Evolutionary conservation across 1,284 basidiomycete species (phyloP).

Genomic region (Schizophyllum amplum): DNA sequence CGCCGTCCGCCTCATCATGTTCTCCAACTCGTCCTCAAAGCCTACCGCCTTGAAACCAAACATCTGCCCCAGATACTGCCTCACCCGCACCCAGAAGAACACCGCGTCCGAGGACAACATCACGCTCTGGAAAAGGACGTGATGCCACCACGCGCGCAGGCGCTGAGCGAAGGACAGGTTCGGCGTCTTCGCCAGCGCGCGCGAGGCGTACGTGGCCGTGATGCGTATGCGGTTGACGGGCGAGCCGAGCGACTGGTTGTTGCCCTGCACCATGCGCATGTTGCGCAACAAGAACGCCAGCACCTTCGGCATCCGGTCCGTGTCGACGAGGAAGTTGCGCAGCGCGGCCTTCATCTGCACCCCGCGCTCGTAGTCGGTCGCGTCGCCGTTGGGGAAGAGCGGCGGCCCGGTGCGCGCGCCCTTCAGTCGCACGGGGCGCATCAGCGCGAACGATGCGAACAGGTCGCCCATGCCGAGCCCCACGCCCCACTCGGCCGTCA

Average conservation of each 20-base stretch:
- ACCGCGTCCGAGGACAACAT: conserved; percentile 49
- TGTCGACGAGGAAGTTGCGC: conserved; percentile 53
- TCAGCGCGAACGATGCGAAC: conserved; percentile 66
- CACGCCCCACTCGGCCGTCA: conserved; percentile 73
- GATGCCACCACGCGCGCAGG: conserved; percentile 38
- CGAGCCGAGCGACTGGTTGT: conserved; percentile 73
- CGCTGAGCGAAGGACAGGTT: conserved; percentile 31
- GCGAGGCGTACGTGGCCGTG: conserved; percentile 65
- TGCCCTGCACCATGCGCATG: conserved; percentile 75
- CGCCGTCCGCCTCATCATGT: conserved; percentile 47
- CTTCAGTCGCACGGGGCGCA: conserved; percentile 46
- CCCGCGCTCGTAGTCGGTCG: conserved; percentile 54
- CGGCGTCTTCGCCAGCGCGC: conserved; percentile 36
- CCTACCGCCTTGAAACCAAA: conserved; percentile 27
- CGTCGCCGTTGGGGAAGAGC: conserved; percentile 19
- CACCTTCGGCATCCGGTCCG: conserved; percentile 66
- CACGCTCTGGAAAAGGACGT: conserved; percentile 44
- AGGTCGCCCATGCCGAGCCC: conserved; percentile 57
- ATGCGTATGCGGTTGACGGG: conserved; percentile 86
- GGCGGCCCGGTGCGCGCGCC: conserved; percentile 8
- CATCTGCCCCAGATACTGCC: conserved; percentile 34
- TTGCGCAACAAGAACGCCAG: conserved; percentile 79
- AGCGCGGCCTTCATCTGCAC: conserved; percentile 57
- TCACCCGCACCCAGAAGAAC: conserved; percentile 46
- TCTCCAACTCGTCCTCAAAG: conserved; percentile 65